Base-by-base conservation (phyloP, 164 flowering plant genomes). In the Sextonia rubra region DNA sequence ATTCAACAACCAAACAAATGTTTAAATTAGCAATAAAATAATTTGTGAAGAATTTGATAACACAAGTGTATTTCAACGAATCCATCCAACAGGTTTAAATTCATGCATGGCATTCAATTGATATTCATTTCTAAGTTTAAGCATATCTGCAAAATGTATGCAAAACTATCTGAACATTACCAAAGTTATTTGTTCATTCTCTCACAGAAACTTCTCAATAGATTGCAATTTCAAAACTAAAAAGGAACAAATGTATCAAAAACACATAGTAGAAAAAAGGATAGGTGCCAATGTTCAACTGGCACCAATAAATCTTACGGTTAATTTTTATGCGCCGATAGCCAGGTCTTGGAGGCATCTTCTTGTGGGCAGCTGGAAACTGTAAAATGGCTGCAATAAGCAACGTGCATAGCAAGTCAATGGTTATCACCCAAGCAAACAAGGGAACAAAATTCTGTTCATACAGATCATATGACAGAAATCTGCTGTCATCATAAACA, bases 321-420 rank as follows among this genome's bases (percentile, higher is more conserved):
- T 83, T 90, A 68, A 95, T 81, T 84, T 87, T 85, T 72, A 83
- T 87, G 15, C 98, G 93, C 22, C 76, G 84, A 81, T 90, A 95
- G 69, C 97, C 94, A 77, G 93, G 82, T 83, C 72, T 88, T 58
- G 90, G 87, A 76, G 98, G 97, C 68, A 78, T 78, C 78, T 89
- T 90, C 83, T 90, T 95, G 79, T 93, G 91, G 25, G 68, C 78
- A 48, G 87, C 81, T 44, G 99, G 98, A 76, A 85, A 79, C 66
- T 95, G 99, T 86, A 93, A 81, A 63, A 95, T 95, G 72, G 94
- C 99, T 95, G 94, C 87, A 86, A 48, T 47, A 66, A 77, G 18
- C 76, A 70, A 70, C 66, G 47, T 37, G 44, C 11, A 37, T 7
- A 47, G 75, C 8, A 73, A 71, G 30, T 25, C 27, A 25, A 66